Conservation (phyloP, 225 moss, liverwort and hornwort species). For the Sphagnum tenellum region DNA sequence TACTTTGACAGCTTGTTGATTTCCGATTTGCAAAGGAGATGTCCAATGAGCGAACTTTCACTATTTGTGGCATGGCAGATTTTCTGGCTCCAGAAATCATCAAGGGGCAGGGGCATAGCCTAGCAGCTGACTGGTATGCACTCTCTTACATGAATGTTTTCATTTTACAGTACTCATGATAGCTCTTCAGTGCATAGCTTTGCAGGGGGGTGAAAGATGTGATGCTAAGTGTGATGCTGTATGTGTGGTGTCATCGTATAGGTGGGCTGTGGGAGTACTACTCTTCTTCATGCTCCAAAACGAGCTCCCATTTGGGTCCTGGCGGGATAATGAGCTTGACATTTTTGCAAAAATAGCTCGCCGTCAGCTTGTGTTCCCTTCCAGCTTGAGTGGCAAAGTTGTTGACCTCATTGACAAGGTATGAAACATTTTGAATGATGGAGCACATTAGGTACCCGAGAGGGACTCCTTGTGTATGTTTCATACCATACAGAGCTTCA, state of each 20-base stretch:
- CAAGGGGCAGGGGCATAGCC: conserved; percentile 6
- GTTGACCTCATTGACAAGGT: conserved; percentile 42
- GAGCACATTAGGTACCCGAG: too few species aligned
- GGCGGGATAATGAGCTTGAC: conserved; percentile 48
- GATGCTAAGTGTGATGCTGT: too few species aligned
- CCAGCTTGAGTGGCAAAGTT: conserved; percentile 32
- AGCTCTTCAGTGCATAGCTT: too few species aligned
- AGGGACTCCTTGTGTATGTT: not conserved
- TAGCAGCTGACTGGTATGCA: conserved; percentile 1
- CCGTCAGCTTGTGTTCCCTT: conserved; percentile 34
- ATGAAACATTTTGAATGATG: not conserved
- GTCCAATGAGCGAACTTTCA: not conserved
- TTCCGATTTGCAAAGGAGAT: conserved; percentile 2
- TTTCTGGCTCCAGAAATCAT: not conserved
- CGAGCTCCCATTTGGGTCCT: conserved; percentile 46
- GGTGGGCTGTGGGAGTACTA: conserved; percentile 53
- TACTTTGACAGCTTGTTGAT: not conserved
- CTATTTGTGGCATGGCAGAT: conserved; percentile 5
- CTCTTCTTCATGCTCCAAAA: conserved; percentile 39
- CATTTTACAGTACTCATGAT: too few species aligned
- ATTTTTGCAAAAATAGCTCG: conserved; percentile 29
- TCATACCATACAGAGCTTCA: not conserved
- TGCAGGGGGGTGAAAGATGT: too few species aligned
- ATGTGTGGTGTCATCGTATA: not conserved
- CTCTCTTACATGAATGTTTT: not conserved